Percentiles rank a stretch among this genome's conserved stretches.
Conservation (phyloP, 2,329 filamentous ascomycete genomes). For the Teratosphaeria nubilosa region DNA sequence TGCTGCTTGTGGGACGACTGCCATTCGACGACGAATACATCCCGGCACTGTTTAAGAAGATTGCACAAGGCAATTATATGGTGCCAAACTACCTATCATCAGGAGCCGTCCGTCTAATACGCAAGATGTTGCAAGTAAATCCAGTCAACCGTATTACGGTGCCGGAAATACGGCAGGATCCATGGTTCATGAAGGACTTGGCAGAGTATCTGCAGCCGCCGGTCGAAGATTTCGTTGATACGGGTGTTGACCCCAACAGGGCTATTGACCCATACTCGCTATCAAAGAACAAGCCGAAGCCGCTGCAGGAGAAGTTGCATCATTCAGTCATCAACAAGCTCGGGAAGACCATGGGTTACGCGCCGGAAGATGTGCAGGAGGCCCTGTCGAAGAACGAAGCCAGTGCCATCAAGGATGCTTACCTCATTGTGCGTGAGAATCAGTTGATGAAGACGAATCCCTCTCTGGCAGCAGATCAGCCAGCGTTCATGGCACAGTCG, state of each 20-base stretch:
- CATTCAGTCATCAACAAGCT: constrained; percentile 90
- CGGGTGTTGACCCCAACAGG: constrained; percentile 86
- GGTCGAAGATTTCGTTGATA: constrained; percentile 84
- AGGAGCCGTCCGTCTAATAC: constrained; percentile 72
- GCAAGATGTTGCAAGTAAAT: constrained; percentile 90
- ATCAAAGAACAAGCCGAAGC: constrained; percentile 65
- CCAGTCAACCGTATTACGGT: constrained; percentile 91
- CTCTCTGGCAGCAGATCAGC: constrained; percentile 42
- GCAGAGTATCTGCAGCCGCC: constrained; percentile 79
- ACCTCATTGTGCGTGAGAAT: constrained; percentile 95
- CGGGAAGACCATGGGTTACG: constrained; percentile 96
- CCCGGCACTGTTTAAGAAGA: constrained; percentile 94
- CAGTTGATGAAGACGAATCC: constrained; percentile 91
- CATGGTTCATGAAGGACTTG: constrained; percentile 85
- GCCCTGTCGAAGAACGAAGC: constrained; percentile 85
- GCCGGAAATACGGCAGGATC: constrained; percentile 81
- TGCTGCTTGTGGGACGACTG: constrained; percentile 56
- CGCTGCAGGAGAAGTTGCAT: constrained; percentile 81
- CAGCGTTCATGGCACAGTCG: constrained; percentile 46
- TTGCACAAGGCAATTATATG: constrained; percentile 85
- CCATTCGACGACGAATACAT: constrained; percentile 99
- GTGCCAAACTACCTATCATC: constrained; percentile 84
- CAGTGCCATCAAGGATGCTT: constrained; percentile 96
- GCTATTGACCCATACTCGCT: constrained; percentile 76
- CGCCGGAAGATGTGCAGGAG: constrained; percentile 87